These are phyloP conservation scores for Cynanchum wilfordii DNA, from an alignment of 257 asterid genomes.

Conservation along the genomic window DNA sequence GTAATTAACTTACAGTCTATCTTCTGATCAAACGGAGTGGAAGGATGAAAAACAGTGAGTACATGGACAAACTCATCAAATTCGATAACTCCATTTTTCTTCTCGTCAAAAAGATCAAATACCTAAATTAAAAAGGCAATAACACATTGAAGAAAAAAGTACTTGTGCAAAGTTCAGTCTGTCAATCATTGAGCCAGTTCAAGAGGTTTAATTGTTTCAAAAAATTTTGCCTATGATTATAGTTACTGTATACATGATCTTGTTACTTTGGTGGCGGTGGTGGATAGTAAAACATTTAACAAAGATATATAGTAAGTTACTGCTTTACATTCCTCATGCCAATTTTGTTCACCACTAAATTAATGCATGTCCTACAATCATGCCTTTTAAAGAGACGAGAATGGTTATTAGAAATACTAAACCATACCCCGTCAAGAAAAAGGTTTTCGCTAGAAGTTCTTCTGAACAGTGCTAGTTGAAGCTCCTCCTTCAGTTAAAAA, in stretches of 20 bases:
- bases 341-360: background rate
- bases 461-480: constrained; percentile 25
- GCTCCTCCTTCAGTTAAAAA: constrained; percentile 20
- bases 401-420: background rate
- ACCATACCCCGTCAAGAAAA: constrained; percentile 24
- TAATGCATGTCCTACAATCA: background rate
- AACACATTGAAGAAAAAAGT: background rate
- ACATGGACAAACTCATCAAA: constrained; percentile 31
- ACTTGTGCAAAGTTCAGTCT: background rate
- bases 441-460: constrained; percentile 15
- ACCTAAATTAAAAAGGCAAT: constrained; percentile 16
- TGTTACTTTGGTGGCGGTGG: background rate
- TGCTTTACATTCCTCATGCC: background rate
- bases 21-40: constrained; percentile 26
- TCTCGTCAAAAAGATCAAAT: constrained; percentile 28
- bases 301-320: background rate
- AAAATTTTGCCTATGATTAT: background rate
- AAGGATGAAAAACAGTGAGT: constrained; percentile 28
- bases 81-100: constrained; percentile 26
- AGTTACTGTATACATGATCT: background rate
- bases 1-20: constrained; percentile 21
- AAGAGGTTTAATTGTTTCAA: background rate
- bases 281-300: background rate
- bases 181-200: background rate
- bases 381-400: background rate